Conservation (phyloP, 495 filamentous ascomycete species). For the Tuber borchii region DNA sequence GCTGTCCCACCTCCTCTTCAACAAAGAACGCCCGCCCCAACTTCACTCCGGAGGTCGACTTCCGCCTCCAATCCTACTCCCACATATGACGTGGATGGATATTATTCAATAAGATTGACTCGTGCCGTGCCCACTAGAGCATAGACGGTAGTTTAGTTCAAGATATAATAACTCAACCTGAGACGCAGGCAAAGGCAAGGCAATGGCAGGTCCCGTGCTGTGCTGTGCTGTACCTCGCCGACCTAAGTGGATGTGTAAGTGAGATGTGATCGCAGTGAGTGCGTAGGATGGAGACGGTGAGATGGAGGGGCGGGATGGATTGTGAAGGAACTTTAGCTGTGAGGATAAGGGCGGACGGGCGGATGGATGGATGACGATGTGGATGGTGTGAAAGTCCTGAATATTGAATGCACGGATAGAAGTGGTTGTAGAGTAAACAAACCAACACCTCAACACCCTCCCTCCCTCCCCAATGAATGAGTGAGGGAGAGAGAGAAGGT, state of each 20-base stretch:
- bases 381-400: too few relatives aligned
- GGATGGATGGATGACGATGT: background rate
- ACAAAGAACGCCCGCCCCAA: background rate
- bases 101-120: background rate
- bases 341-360: background rate
- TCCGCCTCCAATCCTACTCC: background rate
- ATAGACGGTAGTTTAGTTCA: background rate
- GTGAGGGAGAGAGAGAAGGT: too few relatives aligned
- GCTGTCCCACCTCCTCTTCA: too few relatives aligned
- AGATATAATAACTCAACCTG: background rate
- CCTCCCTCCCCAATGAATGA: background rate
- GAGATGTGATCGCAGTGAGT: background rate
- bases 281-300: background rate
- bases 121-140: background rate
- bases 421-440: background rate
- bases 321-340: background rate
- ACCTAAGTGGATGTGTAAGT: background rate
- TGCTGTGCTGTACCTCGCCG: background rate
- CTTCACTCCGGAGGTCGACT: background rate
- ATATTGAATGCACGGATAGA: too few relatives aligned
- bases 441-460: background rate
- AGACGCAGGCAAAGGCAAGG: background rate
- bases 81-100: background rate
- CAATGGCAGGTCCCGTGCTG: background rate
- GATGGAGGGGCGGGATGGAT: background rate